Conservation (phyloP, 2,329 filamentous ascomycete species). For the Cercospora brassicicola region DNA sequence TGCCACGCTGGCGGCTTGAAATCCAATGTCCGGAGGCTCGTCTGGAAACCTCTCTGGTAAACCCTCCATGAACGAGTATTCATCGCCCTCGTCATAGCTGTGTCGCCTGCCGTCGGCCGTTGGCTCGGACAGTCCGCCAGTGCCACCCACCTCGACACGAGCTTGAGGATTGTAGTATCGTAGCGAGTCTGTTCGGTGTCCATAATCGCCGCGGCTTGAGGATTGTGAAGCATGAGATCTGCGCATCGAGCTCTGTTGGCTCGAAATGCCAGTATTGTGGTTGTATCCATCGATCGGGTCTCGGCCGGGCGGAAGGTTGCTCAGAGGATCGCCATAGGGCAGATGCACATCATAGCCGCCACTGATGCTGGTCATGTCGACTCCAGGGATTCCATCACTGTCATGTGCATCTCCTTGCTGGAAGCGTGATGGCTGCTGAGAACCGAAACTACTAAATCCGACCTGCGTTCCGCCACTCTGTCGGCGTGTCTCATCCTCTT, state of each 20-base stretch:
- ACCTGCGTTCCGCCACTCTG: conserved; percentile 58
- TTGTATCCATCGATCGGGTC: conserved; percentile 34
- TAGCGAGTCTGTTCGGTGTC: conserved; percentile 49
- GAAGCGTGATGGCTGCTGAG: conserved; percentile 38
- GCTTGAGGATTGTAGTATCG: conserved; percentile 63
- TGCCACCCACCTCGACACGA: conserved; percentile 81
- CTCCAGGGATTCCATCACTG: conserved; percentile 64
- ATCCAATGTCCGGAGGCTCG: conserved; percentile 88
- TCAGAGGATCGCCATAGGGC: conserved; percentile 59
- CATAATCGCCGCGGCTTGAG: conserved; percentile 43
- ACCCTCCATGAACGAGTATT: conserved; percentile 55
- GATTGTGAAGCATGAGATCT: conserved; percentile 47
- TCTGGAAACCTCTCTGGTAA: conserved; percentile 41
- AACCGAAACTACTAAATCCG: conserved; percentile 49
- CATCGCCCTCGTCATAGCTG: conserved; percentile 93
- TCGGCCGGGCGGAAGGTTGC: conserved; percentile 41
- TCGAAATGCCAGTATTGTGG: conserved; percentile 44
- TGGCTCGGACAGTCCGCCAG: conserved; percentile 82
- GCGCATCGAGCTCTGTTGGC: conserved; percentile 49
- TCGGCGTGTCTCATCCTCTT: conserved; percentile 63
- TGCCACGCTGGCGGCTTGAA: conserved; percentile 75
- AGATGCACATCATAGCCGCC: conserved; percentile 67
- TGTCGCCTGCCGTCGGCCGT: conserved; percentile 63
- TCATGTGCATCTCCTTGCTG: conserved; percentile 60
- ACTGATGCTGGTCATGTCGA: conserved; percentile 73